A percentile compares a stretch with the other conserved stretches of the same genome.
Evolutionary conservation across 2,329 filamentous ascomycete species (phyloP).

Genomic region (Helminthosporium solani): DNA sequence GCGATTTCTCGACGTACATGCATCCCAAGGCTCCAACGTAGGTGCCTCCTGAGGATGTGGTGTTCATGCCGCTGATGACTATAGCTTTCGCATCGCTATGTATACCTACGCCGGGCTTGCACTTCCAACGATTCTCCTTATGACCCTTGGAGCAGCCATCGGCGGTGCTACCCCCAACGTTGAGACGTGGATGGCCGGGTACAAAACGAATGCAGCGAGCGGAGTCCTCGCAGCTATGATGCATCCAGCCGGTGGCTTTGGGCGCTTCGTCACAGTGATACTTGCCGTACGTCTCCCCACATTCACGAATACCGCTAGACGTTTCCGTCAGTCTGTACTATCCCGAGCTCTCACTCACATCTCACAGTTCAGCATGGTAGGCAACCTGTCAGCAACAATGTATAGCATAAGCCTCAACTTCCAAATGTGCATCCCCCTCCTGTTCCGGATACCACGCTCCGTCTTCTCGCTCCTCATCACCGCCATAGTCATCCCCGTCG

Average conservation of each 20-base stretch:
- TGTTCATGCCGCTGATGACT: not conserved
- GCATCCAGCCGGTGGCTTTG: constrained; percentile 58
- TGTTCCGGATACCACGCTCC: constrained; percentile 58
- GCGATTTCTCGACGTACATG: constrained; percentile 63
- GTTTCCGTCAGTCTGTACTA: no score
- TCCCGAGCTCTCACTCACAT: constrained; percentile 2
- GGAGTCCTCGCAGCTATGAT: constrained; percentile 63
- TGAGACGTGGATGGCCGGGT: constrained; percentile 56
- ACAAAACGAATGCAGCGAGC: constrained; percentile 56
- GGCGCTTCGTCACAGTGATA: constrained; percentile 62
- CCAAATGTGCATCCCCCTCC: constrained; percentile 60
- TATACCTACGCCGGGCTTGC: constrained; percentile 60
- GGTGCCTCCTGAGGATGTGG: constrained; percentile 22
- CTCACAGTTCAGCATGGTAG: constrained; percentile 48
- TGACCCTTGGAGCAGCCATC: constrained; percentile 66
- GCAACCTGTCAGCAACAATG: constrained; percentile 60
- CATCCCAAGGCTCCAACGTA: constrained; percentile 57
- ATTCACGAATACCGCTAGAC: no score
- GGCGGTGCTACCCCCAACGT: constrained; percentile 59
- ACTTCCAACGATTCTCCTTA: constrained; percentile 58
- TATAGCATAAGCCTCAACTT: constrained; percentile 66
- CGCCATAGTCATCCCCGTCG: constrained; percentile 55
- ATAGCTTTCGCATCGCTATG: constrained; percentile 48
- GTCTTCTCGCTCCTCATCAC: constrained; percentile 60
- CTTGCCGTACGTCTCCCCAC: constrained; percentile 53